Conservation (phyloP, 2,329 filamentous ascomycete species). For the Aspergillus fijiensis region DNA sequence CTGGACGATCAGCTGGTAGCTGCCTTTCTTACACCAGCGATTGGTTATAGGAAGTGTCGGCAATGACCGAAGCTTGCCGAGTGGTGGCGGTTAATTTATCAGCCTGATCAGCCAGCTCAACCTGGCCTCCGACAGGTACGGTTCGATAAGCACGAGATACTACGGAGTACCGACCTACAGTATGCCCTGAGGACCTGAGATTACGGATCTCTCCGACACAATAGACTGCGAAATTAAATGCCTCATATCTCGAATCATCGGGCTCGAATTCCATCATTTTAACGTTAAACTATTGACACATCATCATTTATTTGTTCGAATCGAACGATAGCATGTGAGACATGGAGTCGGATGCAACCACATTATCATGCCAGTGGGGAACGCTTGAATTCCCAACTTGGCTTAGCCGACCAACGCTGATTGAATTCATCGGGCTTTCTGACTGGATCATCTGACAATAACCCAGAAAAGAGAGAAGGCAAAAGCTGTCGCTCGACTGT, state of each 20-base stretch:
- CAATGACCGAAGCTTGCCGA: neutral
- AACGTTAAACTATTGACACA: slow-evolving; percentile 9
- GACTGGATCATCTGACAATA: slow-evolving; percentile 3
- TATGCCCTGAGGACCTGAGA: neutral
- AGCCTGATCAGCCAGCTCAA: neutral
- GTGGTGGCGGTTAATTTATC: neutral
- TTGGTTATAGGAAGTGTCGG: neutral
- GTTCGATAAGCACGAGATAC: slow-evolving; percentile 1
- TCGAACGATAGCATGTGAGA: slow-evolving; percentile 18
- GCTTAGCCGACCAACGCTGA: neutral
- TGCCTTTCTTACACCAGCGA: neutral
- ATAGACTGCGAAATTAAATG: neutral
- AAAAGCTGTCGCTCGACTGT: neutral
- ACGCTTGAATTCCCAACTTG: neutral
- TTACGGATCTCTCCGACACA: neutral
- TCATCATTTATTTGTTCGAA: neutral
- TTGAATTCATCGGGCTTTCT: slow-evolving; percentile 4
- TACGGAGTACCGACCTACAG: neutral
- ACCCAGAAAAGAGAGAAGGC: neutral
- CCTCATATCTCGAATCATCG: slow-evolving; percentile 1
- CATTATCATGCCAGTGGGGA: slow-evolving; percentile 16
- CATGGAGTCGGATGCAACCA: slow-evolving; percentile 18
- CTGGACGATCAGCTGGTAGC: neutral
- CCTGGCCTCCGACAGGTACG: neutral
- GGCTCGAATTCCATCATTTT: neutral